phyloP scores from a whole-genome alignment of 345 rosid species.

The Populus ilicifolia region DNA sequence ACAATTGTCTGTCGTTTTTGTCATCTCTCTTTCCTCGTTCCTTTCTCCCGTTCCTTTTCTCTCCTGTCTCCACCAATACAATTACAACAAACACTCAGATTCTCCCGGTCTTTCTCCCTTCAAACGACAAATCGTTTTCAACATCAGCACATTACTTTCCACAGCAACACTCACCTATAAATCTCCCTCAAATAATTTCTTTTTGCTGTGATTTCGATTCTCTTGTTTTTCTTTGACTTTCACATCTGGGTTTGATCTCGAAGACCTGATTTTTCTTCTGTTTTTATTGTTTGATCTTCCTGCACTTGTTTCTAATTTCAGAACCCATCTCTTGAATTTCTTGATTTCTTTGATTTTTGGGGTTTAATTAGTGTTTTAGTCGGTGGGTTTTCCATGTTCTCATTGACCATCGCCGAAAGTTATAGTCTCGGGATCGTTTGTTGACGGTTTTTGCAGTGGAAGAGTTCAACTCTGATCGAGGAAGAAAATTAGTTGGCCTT shows the following conservation, averaged over 20 bases:
- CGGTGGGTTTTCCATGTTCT: not conserved
- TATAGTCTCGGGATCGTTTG: not conserved
- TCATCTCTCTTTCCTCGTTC: not conserved
- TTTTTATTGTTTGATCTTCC: not conserved
- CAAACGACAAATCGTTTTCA: not conserved
- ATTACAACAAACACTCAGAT: not conserved
- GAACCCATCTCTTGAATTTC: not conserved
- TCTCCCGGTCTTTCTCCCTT: not conserved
- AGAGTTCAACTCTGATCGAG: not conserved
- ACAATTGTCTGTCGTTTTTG: not conserved
- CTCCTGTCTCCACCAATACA: not conserved
- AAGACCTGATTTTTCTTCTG: not conserved
- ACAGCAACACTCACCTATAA: not conserved
- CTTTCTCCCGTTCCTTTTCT: not conserved
- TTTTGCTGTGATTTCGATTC: not conserved
- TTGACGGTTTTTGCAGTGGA: not conserved
- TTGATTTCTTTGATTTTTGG: not conserved
- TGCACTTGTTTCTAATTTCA: not conserved
- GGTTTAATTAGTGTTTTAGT: not conserved
- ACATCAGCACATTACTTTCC: not conserved
- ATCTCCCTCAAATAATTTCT: not conserved
- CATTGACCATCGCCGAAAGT: not conserved
- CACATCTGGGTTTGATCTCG: not conserved
- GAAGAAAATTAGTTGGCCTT: not conserved
- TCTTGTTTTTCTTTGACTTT: not conserved